Evolutionary conservation across 2,329 filamentous ascomycete genomes (phyloP).

Genomic region (Xylariaceae sp.): DNA sequence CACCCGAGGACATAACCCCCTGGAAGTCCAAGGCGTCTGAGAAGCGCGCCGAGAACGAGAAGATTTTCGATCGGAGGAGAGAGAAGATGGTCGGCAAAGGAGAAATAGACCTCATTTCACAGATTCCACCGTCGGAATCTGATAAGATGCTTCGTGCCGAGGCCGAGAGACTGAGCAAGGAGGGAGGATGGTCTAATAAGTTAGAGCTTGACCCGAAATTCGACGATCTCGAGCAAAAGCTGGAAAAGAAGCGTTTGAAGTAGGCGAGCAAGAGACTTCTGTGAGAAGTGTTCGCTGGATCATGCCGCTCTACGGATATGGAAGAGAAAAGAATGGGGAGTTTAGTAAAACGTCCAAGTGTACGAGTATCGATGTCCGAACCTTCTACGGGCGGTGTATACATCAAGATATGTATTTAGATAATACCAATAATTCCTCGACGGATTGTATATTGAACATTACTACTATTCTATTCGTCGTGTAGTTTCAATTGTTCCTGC

Average conservation of each 20-base stretch:
- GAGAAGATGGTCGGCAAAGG: slow-evolving; percentile 15
- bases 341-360: too few relatives aligned
- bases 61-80: slow-evolving; percentile 22
- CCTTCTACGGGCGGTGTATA: too few relatives aligned
- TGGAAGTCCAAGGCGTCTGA: slow-evolving; percentile 55
- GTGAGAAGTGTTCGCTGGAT: not conserved
- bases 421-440: too few relatives aligned
- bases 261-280: not conserved
- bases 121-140: slow-evolving; percentile 38
- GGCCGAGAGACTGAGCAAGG: slow-evolving; percentile 59
- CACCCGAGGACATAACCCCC: slow-evolving; percentile 52
- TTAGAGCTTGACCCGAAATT: slow-evolving; percentile 38
- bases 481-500: too few relatives aligned
- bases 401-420: too few relatives aligned
- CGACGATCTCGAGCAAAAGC: slow-evolving; percentile 6
- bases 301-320: not conserved
- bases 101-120: slow-evolving; percentile 39
- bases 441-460: too few relatives aligned
- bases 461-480: too few relatives aligned
- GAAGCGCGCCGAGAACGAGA: slow-evolving; percentile 33
- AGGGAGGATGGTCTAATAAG: slow-evolving; percentile 56
- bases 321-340: not conserved
- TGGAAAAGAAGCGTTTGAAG: not conserved
- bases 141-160: slow-evolving; percentile 44
- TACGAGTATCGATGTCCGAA: too few relatives aligned